Evolutionary conservation across 2,329 filamentous ascomycete genomes (phyloP).

Genomic region (Colletotrichum lini): DNA sequence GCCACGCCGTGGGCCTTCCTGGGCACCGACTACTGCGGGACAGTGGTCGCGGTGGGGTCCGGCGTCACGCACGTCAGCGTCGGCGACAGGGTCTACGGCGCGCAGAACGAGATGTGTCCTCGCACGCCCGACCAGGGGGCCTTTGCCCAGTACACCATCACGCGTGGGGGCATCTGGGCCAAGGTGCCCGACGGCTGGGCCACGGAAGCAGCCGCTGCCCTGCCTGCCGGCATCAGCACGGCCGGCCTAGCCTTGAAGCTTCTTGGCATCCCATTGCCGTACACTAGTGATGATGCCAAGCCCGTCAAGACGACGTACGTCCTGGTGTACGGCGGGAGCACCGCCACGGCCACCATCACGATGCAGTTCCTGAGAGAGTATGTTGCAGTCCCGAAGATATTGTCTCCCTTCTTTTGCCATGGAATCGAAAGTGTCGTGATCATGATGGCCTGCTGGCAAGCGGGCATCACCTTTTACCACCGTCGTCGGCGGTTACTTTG

Average conservation of each 20-base stretch:
- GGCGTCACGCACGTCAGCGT: slow-evolving; percentile 42
- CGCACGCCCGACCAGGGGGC: slow-evolving; percentile 27
- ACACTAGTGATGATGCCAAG: slow-evolving; percentile 18
- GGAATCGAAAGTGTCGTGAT: too few species aligned
- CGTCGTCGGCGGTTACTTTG: too few species aligned
- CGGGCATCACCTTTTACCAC: too few species aligned
- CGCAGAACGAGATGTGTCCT: slow-evolving; percentile 33
- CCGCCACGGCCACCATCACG: slow-evolving; percentile 16
- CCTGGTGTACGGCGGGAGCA: slow-evolving; percentile 24
- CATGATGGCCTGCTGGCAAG: too few species aligned
- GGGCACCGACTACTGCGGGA: slow-evolving; percentile 51
- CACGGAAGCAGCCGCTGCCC: background rate
- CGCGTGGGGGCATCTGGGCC: slow-evolving; percentile 1
- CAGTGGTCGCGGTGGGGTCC: slow-evolving; percentile 13
- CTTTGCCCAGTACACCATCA: slow-evolving; percentile 9
- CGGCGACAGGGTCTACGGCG: slow-evolving; percentile 50
- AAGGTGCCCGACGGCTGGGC: background rate
- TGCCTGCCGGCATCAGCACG: slow-evolving; percentile 17
- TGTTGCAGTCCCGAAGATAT: too few species aligned
- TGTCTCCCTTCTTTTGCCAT: too few species aligned
- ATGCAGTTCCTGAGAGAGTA: slow-evolving; percentile 45
- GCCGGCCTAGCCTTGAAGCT: slow-evolving; percentile 10
- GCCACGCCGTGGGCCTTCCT: slow-evolving; percentile 21
- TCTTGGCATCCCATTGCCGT: slow-evolving; percentile 20
- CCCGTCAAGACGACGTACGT: slow-evolving; percentile 30